Conservation (phyloP, 306 rosid species). For the Cucumis cinereus region DNA sequence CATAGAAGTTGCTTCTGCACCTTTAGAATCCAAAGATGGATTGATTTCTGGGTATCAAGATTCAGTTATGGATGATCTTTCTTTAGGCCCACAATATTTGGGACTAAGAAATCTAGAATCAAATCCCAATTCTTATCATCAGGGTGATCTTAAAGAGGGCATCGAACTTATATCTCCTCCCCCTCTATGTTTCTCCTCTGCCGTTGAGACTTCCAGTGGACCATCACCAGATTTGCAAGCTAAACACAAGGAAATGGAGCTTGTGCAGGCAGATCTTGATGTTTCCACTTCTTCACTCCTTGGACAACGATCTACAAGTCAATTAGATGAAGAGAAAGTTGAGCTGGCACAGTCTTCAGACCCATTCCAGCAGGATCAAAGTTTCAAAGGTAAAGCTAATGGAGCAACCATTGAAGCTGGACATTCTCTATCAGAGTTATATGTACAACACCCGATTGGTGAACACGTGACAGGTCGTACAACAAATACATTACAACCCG, state of each 20-base stretch:
- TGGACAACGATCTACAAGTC: conserved; percentile 23
- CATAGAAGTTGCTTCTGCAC: conserved; percentile 23
- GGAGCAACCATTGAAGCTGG: conserved; percentile 22
- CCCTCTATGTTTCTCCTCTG: conserved; percentile 17
- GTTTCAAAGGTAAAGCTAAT: conserved; percentile 15
- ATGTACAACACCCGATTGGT: conserved; percentile 18
- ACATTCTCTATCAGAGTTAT: conserved; percentile 21
- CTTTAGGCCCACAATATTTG: conserved; percentile 20
- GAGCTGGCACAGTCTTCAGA: conserved; percentile 15
- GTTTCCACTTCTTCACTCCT: conserved; percentile 19
- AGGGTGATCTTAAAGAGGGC: conserved; percentile 16
- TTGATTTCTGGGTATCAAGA: conserved; percentile 20
- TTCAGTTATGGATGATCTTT: conserved; percentile 22
- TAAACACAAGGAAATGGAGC: conserved; percentile 25
- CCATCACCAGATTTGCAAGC: conserved; percentile 20
- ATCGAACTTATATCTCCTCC: conserved; percentile 22
- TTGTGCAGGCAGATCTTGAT: conserved; percentile 18
- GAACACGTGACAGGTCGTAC: conserved; percentile 18
- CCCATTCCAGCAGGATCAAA: conserved; percentile 20
- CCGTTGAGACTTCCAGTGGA: conserved; percentile 21
- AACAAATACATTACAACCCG: conserved; percentile 22
- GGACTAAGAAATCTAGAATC: conserved; percentile 18
- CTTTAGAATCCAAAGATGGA: conserved; percentile 17
- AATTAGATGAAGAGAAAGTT: conserved; percentile 8
- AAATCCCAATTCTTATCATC: conserved; percentile 18